Evolutionary conservation across 2,329 filamentous ascomycete genomes (phyloP), one percentile per base, ranked within the genome.

Genomic region (Calonectria henricotiae): DNA sequence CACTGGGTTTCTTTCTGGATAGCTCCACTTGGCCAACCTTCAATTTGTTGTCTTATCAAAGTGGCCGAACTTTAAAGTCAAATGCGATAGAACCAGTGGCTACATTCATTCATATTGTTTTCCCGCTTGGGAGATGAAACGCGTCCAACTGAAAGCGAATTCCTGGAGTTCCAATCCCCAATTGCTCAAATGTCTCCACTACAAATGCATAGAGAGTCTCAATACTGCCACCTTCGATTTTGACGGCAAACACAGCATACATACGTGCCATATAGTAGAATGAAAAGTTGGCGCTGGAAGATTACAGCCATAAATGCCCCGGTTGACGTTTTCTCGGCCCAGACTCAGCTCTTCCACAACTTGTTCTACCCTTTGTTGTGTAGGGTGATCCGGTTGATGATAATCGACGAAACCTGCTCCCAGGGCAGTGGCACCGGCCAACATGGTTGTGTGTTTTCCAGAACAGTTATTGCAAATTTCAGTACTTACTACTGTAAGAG

Each of bases 301-400:
- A 68, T 87, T 86, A 62, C 86, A 87, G 1, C 85, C 84, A 67
- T 87, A 84, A 15, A 83, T 74, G 0, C 80, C 84, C 85, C 85
- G 87, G 65, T 73, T 62, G 1, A 86, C 73, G 0, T 78, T 70
- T 0, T 80, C 69, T 0, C 63, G 66, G 0, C 74, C 69, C 4
- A 82, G 55, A 15, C 78, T 78, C 1, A 86, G 65, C 7, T 84
- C 80, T 43, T 82, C 74, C 1, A 86, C 76, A 0, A 80, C 78
- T 0, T 62, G 58, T 70, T 76, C 83, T 3, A 87, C 83, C 7
- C 76, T 75, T 9, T 69, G 17, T 67, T 87, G 85, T 20, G 86
- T 78, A 0, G 82, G 82, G 68, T 85, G 81, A 0, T 71, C 69
- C 0, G 78, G 69, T 0, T 79, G 67, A 60, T 86, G 83, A 70